A percentile compares a stretch with the other conserved stretches of the same genome.
phyloP scores from a whole-genome alignment of 2,329 filamentous ascomycete genomes.

The Thermochaetoides dissita region DNA sequence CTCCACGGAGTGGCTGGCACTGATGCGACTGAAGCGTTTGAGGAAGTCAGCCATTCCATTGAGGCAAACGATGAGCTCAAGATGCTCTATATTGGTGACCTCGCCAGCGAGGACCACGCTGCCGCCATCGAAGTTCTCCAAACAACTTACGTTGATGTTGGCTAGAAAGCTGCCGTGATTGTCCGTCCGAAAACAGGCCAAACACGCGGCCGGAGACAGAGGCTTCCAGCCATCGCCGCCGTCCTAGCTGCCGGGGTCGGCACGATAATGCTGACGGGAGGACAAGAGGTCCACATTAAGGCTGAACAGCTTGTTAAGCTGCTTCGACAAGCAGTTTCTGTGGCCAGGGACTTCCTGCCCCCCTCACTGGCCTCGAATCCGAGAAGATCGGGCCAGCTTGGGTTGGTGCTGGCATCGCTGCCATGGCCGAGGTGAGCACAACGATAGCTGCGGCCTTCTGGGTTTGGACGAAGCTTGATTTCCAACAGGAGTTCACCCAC shows the following conservation, averaged over 20 bases:
- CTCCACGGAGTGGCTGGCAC: slow-evolving; percentile 64
- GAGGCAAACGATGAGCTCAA: slow-evolving; percentile 32
- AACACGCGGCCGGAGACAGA: background rate
- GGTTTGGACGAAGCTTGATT: slow-evolving; percentile 7
- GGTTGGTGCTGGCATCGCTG: slow-evolving; percentile 8
- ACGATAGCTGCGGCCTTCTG: slow-evolving; percentile 2
- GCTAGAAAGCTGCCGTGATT: slow-evolving; percentile 3
- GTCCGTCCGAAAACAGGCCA: slow-evolving; percentile 1
- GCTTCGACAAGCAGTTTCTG: too few relatives aligned
- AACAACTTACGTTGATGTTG: slow-evolving; percentile 2
- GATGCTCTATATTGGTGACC: slow-evolving; percentile 20
- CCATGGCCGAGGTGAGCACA: slow-evolving; percentile 3
- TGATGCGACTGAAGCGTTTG: slow-evolving; percentile 67
- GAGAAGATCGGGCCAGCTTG: background rate
- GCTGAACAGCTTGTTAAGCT: too few relatives aligned
- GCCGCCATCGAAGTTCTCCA: slow-evolving; percentile 5
- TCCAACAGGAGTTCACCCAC: slow-evolving; percentile 9
- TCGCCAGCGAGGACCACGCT: slow-evolving; percentile 7
- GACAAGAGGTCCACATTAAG: too few relatives aligned
- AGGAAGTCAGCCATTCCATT: slow-evolving; percentile 73
- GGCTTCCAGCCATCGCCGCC: too few relatives aligned
- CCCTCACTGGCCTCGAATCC: too few relatives aligned
- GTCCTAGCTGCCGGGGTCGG: too few relatives aligned
- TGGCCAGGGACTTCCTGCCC: too few relatives aligned
- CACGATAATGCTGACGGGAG: too few relatives aligned